phyloP scores from a whole-genome alignment of 2,329 filamentous ascomycete genomes.

The Pseudophaeomoniella oleicola region DNA sequence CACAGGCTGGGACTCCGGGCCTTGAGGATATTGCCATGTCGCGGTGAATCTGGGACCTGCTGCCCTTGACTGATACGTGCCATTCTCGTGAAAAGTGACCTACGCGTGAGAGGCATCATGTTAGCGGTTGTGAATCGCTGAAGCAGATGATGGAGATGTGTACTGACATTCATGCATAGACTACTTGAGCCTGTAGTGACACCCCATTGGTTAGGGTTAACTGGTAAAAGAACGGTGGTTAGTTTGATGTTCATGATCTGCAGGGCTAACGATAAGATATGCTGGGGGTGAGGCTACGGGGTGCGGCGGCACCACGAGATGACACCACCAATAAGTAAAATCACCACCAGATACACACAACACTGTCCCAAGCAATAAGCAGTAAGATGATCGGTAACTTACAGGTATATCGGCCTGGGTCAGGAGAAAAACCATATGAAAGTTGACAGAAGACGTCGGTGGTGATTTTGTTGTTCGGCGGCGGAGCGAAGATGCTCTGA shows the following conservation, averaged over 20 bases:
- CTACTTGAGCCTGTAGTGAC: constrained; percentile 21
- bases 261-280: too few species aligned
- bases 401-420: constrained; percentile 31
- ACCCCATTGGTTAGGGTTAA: constrained; percentile 43
- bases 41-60: constrained; percentile 35
- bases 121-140: too few species aligned
- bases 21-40: constrained; percentile 38
- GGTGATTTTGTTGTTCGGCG: constrained; percentile 21
- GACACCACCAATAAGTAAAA: too few species aligned
- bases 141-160: too few species aligned
- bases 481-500: constrained; percentile 27
- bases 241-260: background rate
- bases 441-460: constrained; percentile 26
- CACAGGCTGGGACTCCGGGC: constrained; percentile 28
- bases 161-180: constrained; percentile 40
- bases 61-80: constrained; percentile 31
- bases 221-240: constrained; percentile 17
- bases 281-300: too few species aligned
- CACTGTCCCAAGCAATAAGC: too few species aligned
- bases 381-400: too few species aligned
- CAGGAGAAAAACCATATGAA: constrained; percentile 31
- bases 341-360: too few species aligned
- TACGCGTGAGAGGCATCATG: constrained; percentile 10
- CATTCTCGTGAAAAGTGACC: constrained; percentile 36
- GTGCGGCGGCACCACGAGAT: too few species aligned